phyloP scores from a whole-genome alignment of 1,284 basidiomycete genomes.

The Naganishia liquefaciens region DNA sequence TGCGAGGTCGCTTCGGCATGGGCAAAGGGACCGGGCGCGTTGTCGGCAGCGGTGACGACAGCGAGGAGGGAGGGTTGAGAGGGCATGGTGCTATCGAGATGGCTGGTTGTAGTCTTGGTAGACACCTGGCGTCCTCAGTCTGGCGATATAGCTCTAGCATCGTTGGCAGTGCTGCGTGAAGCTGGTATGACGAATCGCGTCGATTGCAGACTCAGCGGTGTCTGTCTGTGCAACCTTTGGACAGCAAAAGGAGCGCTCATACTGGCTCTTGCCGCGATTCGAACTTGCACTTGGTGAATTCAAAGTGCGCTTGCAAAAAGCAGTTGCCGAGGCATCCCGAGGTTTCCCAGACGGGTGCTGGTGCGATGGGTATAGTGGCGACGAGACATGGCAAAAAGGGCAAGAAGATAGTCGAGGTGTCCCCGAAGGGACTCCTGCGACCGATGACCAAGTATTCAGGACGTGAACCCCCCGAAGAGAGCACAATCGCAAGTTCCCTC shows the following conservation, averaged over 20 bases:
- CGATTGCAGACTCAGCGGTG: background rate
- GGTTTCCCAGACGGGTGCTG: no score
- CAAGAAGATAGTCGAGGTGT: conserved; percentile 28
- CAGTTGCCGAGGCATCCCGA: no score
- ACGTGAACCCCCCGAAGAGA: conserved; percentile 30
- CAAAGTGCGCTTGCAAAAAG: background rate
- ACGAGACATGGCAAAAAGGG: background rate
- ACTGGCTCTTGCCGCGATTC: background rate
- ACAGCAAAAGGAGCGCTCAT: background rate
- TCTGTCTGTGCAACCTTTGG: no score
- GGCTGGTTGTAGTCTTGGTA: background rate
- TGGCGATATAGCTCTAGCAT: background rate
- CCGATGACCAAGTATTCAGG: conserved; percentile 31
- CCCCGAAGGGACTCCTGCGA: conserved; percentile 31
- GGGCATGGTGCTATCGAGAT: background rate
- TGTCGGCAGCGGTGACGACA: conserved; percentile 40
- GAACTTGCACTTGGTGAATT: background rate
- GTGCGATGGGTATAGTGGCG: background rate
- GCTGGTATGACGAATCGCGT: background rate
- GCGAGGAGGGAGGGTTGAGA: conserved; percentile 38
- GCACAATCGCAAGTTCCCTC: conserved; percentile 29
- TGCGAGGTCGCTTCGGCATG: conserved; percentile 21
- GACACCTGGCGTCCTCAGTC: background rate
- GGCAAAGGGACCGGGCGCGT: conserved; percentile 13
- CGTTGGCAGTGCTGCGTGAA: background rate